Evolutionary conservation across 345 rosid genomes (phyloP).

Genomic region (Bruguiera gymnorhiza): DNA sequence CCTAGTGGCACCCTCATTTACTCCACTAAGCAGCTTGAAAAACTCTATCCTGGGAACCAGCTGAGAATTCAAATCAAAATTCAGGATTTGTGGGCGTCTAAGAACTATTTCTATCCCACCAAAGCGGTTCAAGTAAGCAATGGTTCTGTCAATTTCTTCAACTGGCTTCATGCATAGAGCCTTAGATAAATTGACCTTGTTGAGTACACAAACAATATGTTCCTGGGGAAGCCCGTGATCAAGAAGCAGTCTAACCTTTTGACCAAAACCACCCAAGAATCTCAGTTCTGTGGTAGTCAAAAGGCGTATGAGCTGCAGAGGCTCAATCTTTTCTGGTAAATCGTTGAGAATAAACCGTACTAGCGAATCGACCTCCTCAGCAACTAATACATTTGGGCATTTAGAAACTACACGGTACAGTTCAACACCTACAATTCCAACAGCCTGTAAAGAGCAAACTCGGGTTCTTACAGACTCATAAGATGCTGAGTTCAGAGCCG

Average conservation of each 20-base stretch:
- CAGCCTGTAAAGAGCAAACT: conserved; percentile 43
- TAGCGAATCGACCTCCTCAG: conserved; percentile 44
- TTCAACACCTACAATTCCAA: conserved; percentile 42
- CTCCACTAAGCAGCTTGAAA: conserved; percentile 60
- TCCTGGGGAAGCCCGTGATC: conserved; percentile 47
- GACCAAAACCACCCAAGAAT: conserved; percentile 51
- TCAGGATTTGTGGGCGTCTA: conserved; percentile 54
- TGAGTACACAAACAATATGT: conserved; percentile 53
- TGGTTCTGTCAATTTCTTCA: conserved; percentile 53
- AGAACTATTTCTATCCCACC: conserved; percentile 58
- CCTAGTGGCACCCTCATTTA: conserved; percentile 55
- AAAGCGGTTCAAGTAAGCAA: conserved; percentile 51
- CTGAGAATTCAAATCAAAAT: conserved; percentile 57
- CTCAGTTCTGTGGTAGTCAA: conserved; percentile 37
- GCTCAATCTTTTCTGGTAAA: conserved; percentile 47
- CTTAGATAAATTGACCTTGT: conserved; percentile 55
- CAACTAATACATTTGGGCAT: conserved; percentile 44
- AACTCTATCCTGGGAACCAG: conserved; percentile 57
- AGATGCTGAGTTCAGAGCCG: conserved; percentile 32
- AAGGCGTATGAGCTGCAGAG: conserved; percentile 49
- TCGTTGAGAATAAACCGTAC: conserved; percentile 41
- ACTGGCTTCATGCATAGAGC: conserved; percentile 52
- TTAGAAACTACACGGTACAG: conserved; percentile 51
- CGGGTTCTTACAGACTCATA: conserved; percentile 38
- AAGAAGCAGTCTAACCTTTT: conserved; percentile 50